phyloP scores from a whole-genome alignment of 805 yeast genomes.

The Ogataea thermomethanolica region DNA sequence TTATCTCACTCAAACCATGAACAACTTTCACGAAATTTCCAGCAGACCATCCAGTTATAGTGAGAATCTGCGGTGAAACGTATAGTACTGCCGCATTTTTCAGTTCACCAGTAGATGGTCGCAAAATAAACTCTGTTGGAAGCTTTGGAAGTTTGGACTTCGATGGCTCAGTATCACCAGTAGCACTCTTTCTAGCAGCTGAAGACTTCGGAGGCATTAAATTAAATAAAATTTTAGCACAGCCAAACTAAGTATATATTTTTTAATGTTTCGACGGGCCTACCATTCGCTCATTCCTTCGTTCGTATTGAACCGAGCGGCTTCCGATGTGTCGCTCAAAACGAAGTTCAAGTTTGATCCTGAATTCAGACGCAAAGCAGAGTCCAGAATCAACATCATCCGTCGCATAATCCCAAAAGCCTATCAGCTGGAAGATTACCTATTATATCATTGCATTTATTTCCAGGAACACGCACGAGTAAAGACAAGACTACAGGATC shows the following conservation, averaged over 20 bases:
- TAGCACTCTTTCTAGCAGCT: slow-evolving; percentile 14
- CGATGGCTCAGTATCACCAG: slow-evolving; percentile 6
- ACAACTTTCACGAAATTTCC: slow-evolving; percentile 28
- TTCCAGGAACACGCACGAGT: slow-evolving; percentile 7
- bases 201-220: slow-evolving; percentile 28
- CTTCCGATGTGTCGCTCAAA: slow-evolving; percentile 2
- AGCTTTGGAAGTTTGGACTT: slow-evolving; percentile 18
- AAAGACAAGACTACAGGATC: slow-evolving; percentile 13
- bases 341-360: slow-evolving; percentile 15
- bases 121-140: slow-evolving; percentile 29
- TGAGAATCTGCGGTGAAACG: slow-evolving; percentile 25
- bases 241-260: slow-evolving; percentile 2
- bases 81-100: slow-evolving; percentile 19
- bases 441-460: slow-evolving; percentile 25
- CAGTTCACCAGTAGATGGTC: slow-evolving; percentile 20
- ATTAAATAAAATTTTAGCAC: slow-evolving; percentile 3
- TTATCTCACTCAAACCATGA: slow-evolving; percentile 24
- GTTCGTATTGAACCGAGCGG: background rate
- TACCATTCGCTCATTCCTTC: slow-evolving; percentile 13
- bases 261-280: slow-evolving; percentile 8
- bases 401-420: slow-evolving; percentile 23
- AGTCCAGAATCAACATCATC: slow-evolving; percentile 23
- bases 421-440: slow-evolving; percentile 18
- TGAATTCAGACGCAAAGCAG: slow-evolving; percentile 22
- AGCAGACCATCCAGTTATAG: slow-evolving; percentile 19